Evolutionary conservation across 2,329 filamentous ascomycete genomes (phyloP).

Genomic region (Fusarium solani-melongenae): DNA sequence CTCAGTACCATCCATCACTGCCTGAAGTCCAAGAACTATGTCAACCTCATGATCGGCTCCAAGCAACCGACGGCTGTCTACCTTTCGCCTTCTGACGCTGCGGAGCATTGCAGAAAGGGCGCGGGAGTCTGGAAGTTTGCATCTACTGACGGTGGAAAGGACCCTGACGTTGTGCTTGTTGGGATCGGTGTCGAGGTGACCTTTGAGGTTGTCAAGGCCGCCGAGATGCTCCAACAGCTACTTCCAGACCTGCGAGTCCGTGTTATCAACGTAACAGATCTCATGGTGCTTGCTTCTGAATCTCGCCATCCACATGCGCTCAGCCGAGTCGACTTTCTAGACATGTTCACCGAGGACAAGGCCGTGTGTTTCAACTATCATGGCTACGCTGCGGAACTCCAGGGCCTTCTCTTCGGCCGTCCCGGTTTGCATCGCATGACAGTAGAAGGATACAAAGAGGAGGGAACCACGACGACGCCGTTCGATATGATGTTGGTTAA

Average conservation of each 20-base stretch:
- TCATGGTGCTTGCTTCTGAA: conserved; percentile 70
- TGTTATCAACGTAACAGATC: conserved; percentile 73
- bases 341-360: conserved; percentile 66
- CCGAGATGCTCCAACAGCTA: conserved; percentile 62
- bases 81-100: conserved; percentile 68
- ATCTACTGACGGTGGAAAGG: conserved; percentile 63
- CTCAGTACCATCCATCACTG: conserved; percentile 72
- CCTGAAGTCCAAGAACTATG: conserved; percentile 70
- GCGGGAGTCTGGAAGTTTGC: conserved; percentile 72
- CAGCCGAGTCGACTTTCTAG: conserved; percentile 60
- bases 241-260: conserved; percentile 66
- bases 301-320: conserved; percentile 69
- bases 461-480: conserved; percentile 74
- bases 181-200: conserved; percentile 74
- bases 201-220: conserved; percentile 72
- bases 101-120: conserved; percentile 68
- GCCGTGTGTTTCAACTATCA: conserved; percentile 75
- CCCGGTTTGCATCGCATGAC: conserved; percentile 61
- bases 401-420: conserved; percentile 70
- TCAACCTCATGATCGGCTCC: conserved; percentile 75
- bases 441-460: conserved; percentile 71
- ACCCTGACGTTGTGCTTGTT: conserved; percentile 72
- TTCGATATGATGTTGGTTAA: conserved; percentile 78
- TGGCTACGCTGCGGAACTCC: conserved; percentile 70
- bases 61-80: conserved; percentile 74